Evolutionary conservation across 371 early-diverging fungal genomes (phyloP), one percentile per base, ranked within the genome.

Genomic region (Syncephalastrum sp.): DNA sequence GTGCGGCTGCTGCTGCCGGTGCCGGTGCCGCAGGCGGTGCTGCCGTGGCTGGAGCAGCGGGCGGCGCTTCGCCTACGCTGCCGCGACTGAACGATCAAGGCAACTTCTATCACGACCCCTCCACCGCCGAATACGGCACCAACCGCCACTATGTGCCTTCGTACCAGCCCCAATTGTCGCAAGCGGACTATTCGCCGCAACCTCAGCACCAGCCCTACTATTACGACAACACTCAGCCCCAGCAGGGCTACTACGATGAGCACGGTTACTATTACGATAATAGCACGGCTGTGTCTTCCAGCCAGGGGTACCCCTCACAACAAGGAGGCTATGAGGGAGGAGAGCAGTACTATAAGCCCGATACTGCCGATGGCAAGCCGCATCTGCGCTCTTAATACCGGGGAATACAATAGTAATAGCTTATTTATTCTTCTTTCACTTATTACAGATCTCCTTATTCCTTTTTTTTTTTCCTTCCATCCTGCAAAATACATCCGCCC

Each of bases 51-150:
- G 57, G 42, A 6, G 50, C 53, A 46, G 45, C 50, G 13, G 61
- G 38, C 16, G 47, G 42, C 5, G 51, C 15, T 3, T 65, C 67
- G 16, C 77, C 77, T 49, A 76, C 77, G 13, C 23, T 76, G 4
- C 77, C 77, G 14, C 62, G 67, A 25, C 33, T 77, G 13, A 74
- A 74, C 41, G 72, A 72, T 0, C 75, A 74, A 54, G 77, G 73
- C 49, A 73, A 72, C 33, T 76, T 64, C 29, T 74, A 77, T 45
- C 47, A 56, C 24, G 63, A 70, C 23, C 63, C 42, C 12, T 24
- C 45, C 33, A 8, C 38, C 38, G 38, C 38, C 38, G 38, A 33
- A 10, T 33, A 33, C 10, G 51, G 57, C 27, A 24, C 46, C 42
- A 56, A 49, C 24, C 57, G 57, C 42, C 59, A 60, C 5, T 51